phyloP scores from a whole-genome alignment of 495 filamentous ascomycete species.

The Tuber microsphaerosporum region DNA sequence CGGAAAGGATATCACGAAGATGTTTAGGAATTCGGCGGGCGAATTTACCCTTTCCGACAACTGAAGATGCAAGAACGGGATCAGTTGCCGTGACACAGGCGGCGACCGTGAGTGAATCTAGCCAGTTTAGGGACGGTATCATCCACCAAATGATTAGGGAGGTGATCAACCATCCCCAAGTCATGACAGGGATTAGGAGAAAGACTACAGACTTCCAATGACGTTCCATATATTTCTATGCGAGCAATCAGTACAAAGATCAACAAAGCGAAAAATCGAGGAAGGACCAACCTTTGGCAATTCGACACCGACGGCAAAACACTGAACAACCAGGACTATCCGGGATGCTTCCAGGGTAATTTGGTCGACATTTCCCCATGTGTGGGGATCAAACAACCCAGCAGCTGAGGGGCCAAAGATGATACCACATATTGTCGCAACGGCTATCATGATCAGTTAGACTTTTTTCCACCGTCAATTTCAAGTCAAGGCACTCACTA shows the following conservation, averaged over 20 bases:
- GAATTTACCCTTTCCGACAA: conserved; percentile 98
- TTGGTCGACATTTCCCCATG: conserved; percentile 91
- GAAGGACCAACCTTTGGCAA: conserved; percentile 61
- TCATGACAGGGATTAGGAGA: conserved; percentile 92
- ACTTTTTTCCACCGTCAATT: not conserved
- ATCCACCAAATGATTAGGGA: conserved; percentile 98
- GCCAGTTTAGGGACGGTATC: conserved; percentile 71
- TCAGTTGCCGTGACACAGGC: conserved; percentile 98
- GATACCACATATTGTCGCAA: conserved; percentile 90
- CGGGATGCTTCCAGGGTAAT: conserved; percentile 95
- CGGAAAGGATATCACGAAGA: conserved; percentile 87
- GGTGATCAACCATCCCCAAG: conserved; percentile 89
- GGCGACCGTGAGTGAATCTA: conserved; percentile 76
- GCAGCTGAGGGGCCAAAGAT: conserved; percentile 96
- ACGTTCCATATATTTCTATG: conserved; percentile 79
- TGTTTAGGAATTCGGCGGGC: conserved; percentile 96
- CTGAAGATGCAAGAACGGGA: conserved; percentile 92
- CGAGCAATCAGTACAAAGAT: conserved; percentile 12
- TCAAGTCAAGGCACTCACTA: conserved; percentile 42
- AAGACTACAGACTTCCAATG: conserved; percentile 93
- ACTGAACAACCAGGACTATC: conserved; percentile 96
- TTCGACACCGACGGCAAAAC: conserved; percentile 98
- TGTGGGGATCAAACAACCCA: conserved; percentile 72
- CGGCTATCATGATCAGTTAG: conserved; percentile 44
- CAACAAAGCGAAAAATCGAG: conserved; percentile 1